Evolutionary conservation across 73 alveolate species (phyloP), one percentile per base, ranked within the genome.

Genomic region (Paramecium pentaurelia): DNA sequence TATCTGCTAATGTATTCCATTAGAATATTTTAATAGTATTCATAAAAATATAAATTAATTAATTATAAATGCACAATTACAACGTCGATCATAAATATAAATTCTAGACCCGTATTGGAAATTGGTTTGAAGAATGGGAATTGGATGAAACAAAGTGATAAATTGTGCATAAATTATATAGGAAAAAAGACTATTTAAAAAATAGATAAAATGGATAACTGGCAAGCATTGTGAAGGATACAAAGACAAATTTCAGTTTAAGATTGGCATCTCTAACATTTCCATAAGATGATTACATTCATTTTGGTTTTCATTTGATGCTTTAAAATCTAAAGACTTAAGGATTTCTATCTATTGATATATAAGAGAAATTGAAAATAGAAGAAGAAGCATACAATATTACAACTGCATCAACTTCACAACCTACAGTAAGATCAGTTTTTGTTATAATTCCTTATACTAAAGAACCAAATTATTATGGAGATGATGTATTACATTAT

Each of bases 91-190:
- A 83, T 47, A 89, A 89, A 36, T 89, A 89, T 36, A 71, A 89
- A 58, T 89, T 71, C 18, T 42, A 89, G 32, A 70, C 92, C 30
- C 75, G 94, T 25, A 89, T 89, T 16, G 94, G 94, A 25, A 89
- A 89, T 30, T 89, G 94, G 94, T 71, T 64, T 71, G 94, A 89
- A 71, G 94, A 89, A 71, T 89, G 94, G 94, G 94, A 89, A n/a
- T 58, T 89, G 20, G 94, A 89, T 45, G 94, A 89, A 54, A 71
- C 86, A 18, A 89, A 89, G 94, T 89, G 32, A 54, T 54, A 5
- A 54, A 4, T 54, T 54, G 32, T 18, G 11, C 32, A 89, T 40
- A 27, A 12, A 40, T 12, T 18, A 87, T 40, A 18, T 71, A 58
- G 86, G 28, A 49, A 38, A 38, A 58, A 86, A 30, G 83, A 58